A percentile compares a stretch with the other conserved stretches of the same genome.
These are phyloP conservation scores for Barnettozyma sucrosica DNA, from an alignment of 805 yeast species.

Conservation along the genomic window DNA sequence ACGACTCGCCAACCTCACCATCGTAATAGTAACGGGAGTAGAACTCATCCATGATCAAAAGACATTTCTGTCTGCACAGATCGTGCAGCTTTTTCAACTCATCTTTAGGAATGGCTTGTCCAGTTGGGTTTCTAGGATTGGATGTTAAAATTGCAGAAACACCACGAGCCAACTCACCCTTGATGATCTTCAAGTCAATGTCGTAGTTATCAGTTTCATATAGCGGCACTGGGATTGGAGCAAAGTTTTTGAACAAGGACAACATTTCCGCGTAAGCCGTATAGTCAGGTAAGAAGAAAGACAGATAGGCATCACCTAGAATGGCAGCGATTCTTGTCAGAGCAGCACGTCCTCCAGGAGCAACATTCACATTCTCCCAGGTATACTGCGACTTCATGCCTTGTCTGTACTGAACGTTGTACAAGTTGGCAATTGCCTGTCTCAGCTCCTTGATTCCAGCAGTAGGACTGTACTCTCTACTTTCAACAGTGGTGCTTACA, in stretches of 20 bases:
- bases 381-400: slow-evolving; percentile 48
- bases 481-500: slow-evolving; percentile 40
- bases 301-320: slow-evolving; percentile 50
- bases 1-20: slow-evolving; percentile 48
- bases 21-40: slow-evolving; percentile 52
- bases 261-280: slow-evolving; percentile 64
- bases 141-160: slow-evolving; percentile 54
- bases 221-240: slow-evolving; percentile 58
- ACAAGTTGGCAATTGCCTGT: slow-evolving; percentile 52
- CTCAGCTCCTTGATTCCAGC: slow-evolving; percentile 50
- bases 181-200: slow-evolving; percentile 46
- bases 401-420: slow-evolving; percentile 48
- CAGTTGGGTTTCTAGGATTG: slow-evolving; percentile 61
- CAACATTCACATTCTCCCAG: slow-evolving; percentile 53
- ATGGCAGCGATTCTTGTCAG: slow-evolving; percentile 57
- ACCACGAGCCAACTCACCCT: slow-evolving; percentile 48
- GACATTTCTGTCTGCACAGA: slow-evolving; percentile 45
- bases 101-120: slow-evolving; percentile 41
- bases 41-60: slow-evolving; percentile 59
- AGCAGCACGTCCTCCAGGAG: slow-evolving; percentile 63
- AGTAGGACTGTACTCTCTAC: slow-evolving; percentile 55
- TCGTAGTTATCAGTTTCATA: slow-evolving; percentile 52
- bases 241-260: slow-evolving; percentile 54
- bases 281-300: slow-evolving; percentile 57
- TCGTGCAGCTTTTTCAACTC: slow-evolving; percentile 45